phyloP scores from a whole-genome alignment of 306 rosid species.

The Carpinus fangiana region DNA sequence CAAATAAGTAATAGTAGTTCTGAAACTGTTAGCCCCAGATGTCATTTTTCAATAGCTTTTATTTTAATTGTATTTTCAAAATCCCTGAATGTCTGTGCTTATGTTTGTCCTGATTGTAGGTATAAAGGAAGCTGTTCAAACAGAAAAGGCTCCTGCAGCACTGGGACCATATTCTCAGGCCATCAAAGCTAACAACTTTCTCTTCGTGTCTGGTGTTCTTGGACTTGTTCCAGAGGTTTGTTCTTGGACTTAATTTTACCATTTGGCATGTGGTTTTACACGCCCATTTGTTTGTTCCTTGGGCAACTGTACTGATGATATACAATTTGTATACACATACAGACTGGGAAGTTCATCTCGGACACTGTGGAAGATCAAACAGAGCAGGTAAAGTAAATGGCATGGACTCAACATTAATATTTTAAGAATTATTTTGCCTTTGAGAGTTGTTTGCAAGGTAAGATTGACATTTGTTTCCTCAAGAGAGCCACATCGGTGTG shows the following conservation, averaged over 20 bases:
- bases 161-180: conserved; percentile 98
- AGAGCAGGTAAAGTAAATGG: conserved; percentile 65
- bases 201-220: conserved; percentile 86
- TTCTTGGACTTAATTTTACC: background rate
- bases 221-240: conserved; percentile 92
- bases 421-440: background rate
- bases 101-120: conserved; percentile 38
- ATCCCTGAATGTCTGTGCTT: background rate
- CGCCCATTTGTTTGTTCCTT: conserved; percentile 4
- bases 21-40: background rate
- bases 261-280: background rate
- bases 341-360: conserved; percentile 87
- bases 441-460: background rate
- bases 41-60: background rate
- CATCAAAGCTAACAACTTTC: conserved; percentile 74
- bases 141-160: conserved; percentile 94
- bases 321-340: conserved; percentile 26
- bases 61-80: background rate
- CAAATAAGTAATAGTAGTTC: background rate
- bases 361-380: conserved; percentile 85
- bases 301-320: conserved; percentile 6
- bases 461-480: background rate
- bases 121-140: conserved; percentile 74
- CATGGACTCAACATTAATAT: background rate
- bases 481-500: background rate